Base-by-base conservation (phyloP, 148 eudicot species). In the Amaranthus palmeri region DNA sequence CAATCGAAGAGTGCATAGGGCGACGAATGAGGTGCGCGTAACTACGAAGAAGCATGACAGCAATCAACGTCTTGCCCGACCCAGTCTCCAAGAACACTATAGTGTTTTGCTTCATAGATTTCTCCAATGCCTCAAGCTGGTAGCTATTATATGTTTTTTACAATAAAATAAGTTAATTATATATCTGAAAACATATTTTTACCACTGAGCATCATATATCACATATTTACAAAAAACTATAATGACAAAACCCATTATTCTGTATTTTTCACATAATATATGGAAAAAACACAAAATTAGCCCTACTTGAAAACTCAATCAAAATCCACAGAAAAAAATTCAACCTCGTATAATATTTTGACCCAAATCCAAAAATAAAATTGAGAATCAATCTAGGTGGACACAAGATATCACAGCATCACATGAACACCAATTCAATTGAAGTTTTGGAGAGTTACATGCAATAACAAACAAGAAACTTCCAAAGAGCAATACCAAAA, bases 31-130 rank as follows among this genome's bases (percentile, higher is more conserved):
- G 63, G 65, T 86, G 73, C 0, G 97, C 91, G 72, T 88, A 88
- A 77, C 87, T 77, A 6, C 93, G 85, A 54, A 96, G 83, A 51
- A 96, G 97, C 99, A 96, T 96, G 47, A 92, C 78, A 0, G 99
- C 93, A 5, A 92, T 90, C 68, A 92, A 75, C 8, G 99, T 96
- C 84, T 96, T 96, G 14, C 99, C 99, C 0, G 96, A 85, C 43
- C 99, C 99, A 3, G 99, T 90, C 83, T 96, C 99, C 74, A 96
- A 67, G 72, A 79, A 92, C 72, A 86, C 96, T 17, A 96, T 85
- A 4, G 99, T 96, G 86, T 96, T 96, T 80, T 86, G 79, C 83
- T 86, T 84, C 8, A 82, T 70, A 9, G 96, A 96, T 79, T 72
- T 82, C 80, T 88, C 97, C 61, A 96, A 52, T 5, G 97, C 97